Evolutionary conservation across 129 eudicot species (phyloP).

Genomic region (Silybum marianum): DNA sequence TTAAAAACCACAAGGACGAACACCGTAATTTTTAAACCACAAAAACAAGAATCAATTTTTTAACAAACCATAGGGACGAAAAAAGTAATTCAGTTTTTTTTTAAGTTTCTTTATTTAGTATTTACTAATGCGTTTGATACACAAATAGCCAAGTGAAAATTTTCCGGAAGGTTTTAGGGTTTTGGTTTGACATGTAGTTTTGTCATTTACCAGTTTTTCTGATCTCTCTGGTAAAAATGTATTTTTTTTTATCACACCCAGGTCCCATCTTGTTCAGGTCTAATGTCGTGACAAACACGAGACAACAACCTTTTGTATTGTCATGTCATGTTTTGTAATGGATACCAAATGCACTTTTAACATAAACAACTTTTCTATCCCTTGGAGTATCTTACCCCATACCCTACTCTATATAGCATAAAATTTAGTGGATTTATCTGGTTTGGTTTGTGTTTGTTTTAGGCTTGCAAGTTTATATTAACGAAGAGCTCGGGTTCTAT

Average conservation of each 20-base stretch:
- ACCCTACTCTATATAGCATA: neutral
- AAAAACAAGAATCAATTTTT: no score
- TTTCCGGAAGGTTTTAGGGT: neutral
- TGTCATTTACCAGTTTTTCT: neutral
- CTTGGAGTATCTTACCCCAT: neutral
- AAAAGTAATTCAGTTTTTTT: no score
- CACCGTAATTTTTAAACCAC: no score
- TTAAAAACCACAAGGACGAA: no score
- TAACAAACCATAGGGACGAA: no score
- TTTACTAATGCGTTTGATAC: neutral
- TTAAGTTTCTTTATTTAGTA: neutral
- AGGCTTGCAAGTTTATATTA: conserved; percentile 44
- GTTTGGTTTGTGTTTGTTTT: neutral
- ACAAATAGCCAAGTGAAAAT: neutral
- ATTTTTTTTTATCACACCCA: neutral
- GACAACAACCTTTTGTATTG: neutral
- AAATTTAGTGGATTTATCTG: neutral
- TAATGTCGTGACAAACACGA: neutral
- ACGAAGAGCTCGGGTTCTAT: conserved; percentile 56
- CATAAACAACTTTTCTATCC: neutral
- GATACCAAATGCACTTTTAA: neutral
- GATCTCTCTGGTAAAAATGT: no score
- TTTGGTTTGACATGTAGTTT: neutral
- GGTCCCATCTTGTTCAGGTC: neutral
- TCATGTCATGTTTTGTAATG: neutral